phyloP scores from a whole-genome alignment of 768 basidiomycete species.

The Suillus plorans region DNA sequence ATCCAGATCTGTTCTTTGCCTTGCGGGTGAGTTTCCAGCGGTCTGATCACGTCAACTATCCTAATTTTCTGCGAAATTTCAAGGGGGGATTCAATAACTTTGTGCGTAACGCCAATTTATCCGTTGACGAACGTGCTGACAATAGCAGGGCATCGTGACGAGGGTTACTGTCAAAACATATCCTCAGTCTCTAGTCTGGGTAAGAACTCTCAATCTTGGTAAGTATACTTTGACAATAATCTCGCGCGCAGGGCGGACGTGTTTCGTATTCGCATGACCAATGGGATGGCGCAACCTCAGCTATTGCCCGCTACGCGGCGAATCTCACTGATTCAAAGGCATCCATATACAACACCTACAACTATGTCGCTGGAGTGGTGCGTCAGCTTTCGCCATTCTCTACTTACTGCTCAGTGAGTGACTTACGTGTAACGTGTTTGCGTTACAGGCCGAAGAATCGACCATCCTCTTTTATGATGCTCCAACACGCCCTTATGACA shows the following conservation, averaged over 20 bases:
- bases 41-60: background rate
- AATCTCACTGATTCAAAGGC: background rate
- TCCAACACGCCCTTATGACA: constrained; percentile 28
- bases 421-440: constrained; percentile 24
- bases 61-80: background rate
- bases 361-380: constrained; percentile 31
- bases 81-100: constrained; percentile 71
- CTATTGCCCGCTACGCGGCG: constrained; percentile 1
- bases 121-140: constrained; percentile 27
- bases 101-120: constrained; percentile 24
- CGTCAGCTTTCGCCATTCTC: background rate
- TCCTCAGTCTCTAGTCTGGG: constrained; percentile 58
- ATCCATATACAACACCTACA: constrained; percentile 41
- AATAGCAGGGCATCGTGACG: constrained; percentile 56
- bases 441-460: constrained; percentile 16
- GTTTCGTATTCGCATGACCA: constrained; percentile 27
- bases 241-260: constrained; percentile 45
- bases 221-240: background rate
- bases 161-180: constrained; percentile 52
- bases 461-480: constrained; percentile 58
- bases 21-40: constrained; percentile 38
- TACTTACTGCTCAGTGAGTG: constrained; percentile 13
- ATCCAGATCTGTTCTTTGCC: constrained; percentile 44
- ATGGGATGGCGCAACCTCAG: constrained; percentile 3
- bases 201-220: constrained; percentile 55